Conservation (phyloP, 2,329 filamentous ascomycete species). For the Diaporthe sp. region DNA sequence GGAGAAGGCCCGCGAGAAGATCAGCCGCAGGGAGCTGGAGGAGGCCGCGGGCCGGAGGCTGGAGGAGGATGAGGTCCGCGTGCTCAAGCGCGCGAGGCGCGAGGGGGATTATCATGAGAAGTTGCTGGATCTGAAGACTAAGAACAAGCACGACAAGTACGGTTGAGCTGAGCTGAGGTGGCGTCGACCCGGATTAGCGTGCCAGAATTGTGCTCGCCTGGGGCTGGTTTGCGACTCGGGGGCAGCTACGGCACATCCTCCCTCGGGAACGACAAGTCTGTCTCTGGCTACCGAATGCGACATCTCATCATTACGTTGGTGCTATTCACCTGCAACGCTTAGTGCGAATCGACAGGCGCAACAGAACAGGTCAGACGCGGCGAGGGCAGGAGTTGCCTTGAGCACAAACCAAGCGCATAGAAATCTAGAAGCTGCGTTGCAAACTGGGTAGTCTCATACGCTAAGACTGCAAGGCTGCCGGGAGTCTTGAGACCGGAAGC, state of each 20-base stretch:
- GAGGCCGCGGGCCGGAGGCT: constrained; percentile 81
- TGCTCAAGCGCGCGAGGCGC: constrained; percentile 83
- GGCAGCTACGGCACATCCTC: too few species aligned
- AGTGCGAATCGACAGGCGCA: too few species aligned
- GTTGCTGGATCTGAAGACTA: constrained; percentile 88
- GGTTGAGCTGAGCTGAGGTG: constrained; percentile 50
- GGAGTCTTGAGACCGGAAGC: not conserved
- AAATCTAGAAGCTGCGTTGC: not conserved
- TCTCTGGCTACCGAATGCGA: too few species aligned
- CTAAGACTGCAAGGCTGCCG: not conserved
- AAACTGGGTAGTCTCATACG: too few species aligned
- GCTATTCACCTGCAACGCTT: not conserved
- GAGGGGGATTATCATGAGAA: constrained; percentile 93
- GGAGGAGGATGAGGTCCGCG: constrained; percentile 88
- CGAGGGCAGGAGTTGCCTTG: not conserved
- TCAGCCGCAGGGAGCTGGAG: constrained; percentile 88
- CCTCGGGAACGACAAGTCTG: too few species aligned
- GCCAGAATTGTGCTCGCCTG: not conserved
- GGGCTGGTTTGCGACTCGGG: not conserved
- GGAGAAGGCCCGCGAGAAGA: constrained; percentile 86
- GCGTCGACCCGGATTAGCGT: too few species aligned
- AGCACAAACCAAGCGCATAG: not conserved
- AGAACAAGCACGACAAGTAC: constrained; percentile 93
- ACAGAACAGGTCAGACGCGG: too few species aligned
- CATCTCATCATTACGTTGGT: rapidly evolving